Percentiles rank a stretch among this genome's conserved stretches.
These are phyloP conservation scores for Macrolepiota fuliginosa DNA, from an alignment of 768 basidiomycete genomes.

Conservation along the genomic window DNA sequence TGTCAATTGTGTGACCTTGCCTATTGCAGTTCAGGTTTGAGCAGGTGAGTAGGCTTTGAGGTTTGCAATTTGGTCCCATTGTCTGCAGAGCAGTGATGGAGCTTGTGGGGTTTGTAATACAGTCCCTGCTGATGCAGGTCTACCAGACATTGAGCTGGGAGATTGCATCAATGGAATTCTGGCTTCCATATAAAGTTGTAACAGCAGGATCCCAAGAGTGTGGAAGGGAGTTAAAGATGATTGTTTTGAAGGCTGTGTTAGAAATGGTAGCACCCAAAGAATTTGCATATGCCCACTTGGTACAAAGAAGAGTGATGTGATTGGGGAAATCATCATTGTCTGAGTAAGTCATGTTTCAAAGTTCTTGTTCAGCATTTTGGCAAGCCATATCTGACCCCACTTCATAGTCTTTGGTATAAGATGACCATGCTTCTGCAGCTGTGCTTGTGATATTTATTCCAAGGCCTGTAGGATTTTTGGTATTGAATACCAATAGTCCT, in stretches of 20 bases:
- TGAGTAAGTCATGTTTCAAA: conserved; percentile 5
- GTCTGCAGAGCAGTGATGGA: not conserved
- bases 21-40: not conserved
- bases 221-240: conserved; percentile 18
- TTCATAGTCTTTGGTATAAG: conserved; percentile 12
- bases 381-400: conserved; percentile 12
- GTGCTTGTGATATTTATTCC: too few species aligned
- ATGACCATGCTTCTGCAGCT: too few species aligned
- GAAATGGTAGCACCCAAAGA: conserved; percentile 17
- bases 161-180: not conserved
- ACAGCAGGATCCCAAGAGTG: not conserved
- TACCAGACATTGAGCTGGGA: not conserved
- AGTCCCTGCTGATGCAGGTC: not conserved
- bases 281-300: conserved; percentile 16
- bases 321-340: conserved; percentile 15
- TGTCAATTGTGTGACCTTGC: conserved; percentile 20
- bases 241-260: conserved; percentile 16
- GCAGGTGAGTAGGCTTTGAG: not conserved
- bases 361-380: conserved; percentile 2
- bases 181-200: not conserved
- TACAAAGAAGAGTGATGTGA: conserved; percentile 17
- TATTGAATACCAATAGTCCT: too few species aligned
- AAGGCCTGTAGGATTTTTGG: too few species aligned
- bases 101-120: not conserved
- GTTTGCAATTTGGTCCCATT: not conserved